Evolutionary conservation across 768 basidiomycete species (phyloP), one percentile per base, ranked within the genome.

Genomic region (Tulasnella sp.): DNA sequence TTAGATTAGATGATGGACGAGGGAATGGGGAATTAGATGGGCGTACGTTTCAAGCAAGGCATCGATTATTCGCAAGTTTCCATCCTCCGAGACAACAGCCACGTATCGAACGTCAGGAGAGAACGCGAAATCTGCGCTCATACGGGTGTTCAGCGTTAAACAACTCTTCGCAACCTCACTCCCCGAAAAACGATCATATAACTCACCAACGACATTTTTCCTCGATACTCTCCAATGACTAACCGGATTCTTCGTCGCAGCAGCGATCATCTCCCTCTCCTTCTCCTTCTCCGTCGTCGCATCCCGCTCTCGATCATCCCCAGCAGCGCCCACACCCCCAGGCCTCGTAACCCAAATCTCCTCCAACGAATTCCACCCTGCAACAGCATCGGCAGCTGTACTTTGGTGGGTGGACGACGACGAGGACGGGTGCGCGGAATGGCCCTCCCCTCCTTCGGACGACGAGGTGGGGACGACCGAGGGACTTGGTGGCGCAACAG

Each of bases 31-130:
- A 67, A 8, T 9, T 58, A 77, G 22, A 68, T 36, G 64, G 36
- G 83, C 91, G 80, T 79, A 96, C 95, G 91, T 90, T 82, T 97
- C 93, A 40, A 90, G 91, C 70, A 92, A 84, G 0, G 93, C 90
- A 80, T 99, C 96, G 39, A 99, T 92, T 15, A 99, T 90, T 79
- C 96, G 85, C 78, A 99, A 82, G 81, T 91, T 93, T 0, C 97
- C 96, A 80, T 98, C 97, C 80, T 98, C 97, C 14, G 93, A 91
- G 34, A 94, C 93, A 0, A 91, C 92, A 0, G 93, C 97, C 31
- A 97, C 90, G 78, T 91, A 91, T 83, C 93, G 91, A 37, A 94
- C 92, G 80, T 99, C 97, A 0, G 96, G 95, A 15, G 95, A 96
- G 83, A 97, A 97, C 1, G 91, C 92, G 80, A 97, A 93, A 79